A percentile compares a stretch with the other conserved stretches of the same genome.
phyloP scores from a whole-genome alignment of 2,329 filamentous ascomycete genomes.

The Pochonia chlamydosporia region DNA sequence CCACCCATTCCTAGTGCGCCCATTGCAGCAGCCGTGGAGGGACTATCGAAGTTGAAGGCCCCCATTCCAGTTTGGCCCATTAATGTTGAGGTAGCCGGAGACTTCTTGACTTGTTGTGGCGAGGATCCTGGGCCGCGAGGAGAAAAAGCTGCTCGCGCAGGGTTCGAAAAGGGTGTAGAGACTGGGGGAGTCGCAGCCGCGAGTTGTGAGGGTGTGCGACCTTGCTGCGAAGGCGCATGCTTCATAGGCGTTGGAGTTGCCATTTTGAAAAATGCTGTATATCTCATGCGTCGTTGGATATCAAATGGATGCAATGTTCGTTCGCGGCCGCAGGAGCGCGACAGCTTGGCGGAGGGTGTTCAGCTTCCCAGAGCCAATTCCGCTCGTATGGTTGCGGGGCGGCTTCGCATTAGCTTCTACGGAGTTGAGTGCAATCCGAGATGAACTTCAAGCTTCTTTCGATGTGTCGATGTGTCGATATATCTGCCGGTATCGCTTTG shows the following conservation, averaged over 20 bases:
- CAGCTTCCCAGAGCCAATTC: background rate
- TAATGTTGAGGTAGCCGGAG: constrained; percentile 48
- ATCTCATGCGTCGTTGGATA: background rate
- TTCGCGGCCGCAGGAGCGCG: too few relatives aligned
- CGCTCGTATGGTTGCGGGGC: background rate
- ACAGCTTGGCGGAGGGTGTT: background rate
- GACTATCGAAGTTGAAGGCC: constrained; percentile 57
- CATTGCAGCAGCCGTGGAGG: constrained; percentile 56
- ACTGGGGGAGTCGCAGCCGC: constrained; percentile 58
- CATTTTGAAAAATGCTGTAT: constrained; percentile 25
- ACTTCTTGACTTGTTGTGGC: constrained; percentile 60
- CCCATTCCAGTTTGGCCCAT: constrained; percentile 39
- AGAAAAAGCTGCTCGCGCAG: constrained; percentile 52
- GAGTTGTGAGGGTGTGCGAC: constrained; percentile 43
- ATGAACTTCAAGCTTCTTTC: background rate
- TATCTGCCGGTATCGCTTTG: too few relatives aligned
- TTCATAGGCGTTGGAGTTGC: constrained; percentile 47
- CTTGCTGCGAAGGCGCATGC: constrained; percentile 35
- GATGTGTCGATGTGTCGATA: too few relatives aligned
- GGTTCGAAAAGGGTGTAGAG: constrained; percentile 59
- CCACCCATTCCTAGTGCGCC: constrained; percentile 46
- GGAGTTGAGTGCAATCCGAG: background rate
- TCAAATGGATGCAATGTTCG: background rate
- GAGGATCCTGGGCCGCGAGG: constrained; percentile 53
- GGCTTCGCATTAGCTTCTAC: background rate